These are phyloP conservation scores for Zygotorulaspora sp. DNA, from an alignment of 805 yeast genomes.

Conservation along the genomic window DNA sequence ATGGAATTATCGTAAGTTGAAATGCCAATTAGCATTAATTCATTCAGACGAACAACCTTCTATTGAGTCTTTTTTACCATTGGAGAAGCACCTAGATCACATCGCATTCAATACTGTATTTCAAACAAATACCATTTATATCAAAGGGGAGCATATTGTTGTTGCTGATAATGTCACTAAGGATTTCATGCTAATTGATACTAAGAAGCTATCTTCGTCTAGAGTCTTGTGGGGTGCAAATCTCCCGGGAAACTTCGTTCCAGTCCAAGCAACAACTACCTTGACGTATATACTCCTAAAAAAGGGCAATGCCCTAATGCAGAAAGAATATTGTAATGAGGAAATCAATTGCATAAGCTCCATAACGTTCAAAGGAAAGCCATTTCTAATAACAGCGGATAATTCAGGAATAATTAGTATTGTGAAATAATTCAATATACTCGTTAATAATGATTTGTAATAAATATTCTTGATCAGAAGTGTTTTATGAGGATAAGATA, in stretches of 20 bases:
- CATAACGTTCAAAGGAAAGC: slow-evolving; percentile 1
- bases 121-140: slow-evolving; percentile 9
- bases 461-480: neutral
- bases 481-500: no score
- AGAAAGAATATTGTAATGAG: slow-evolving; percentile 8
- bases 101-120: slow-evolving; percentile 4
- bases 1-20: slow-evolving; percentile 68
- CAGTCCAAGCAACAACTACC: slow-evolving; percentile 22
- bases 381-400: slow-evolving; percentile 17
- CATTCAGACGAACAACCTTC: slow-evolving; percentile 24
- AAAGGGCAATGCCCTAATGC: slow-evolving; percentile 1
- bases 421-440: slow-evolving; percentile 3
- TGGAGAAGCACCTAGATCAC: slow-evolving; percentile 11
- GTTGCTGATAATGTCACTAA: slow-evolving; percentile 18
- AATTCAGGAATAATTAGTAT: slow-evolving; percentile 23
- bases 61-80: slow-evolving; percentile 19
- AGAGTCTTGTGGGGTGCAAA: slow-evolving; percentile 11
- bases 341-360: slow-evolving; percentile 10
- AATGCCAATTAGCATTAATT: slow-evolving; percentile 47
- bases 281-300: slow-evolving; percentile 15
- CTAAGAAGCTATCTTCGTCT: slow-evolving; percentile 13
- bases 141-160: slow-evolving; percentile 16
- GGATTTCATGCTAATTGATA: slow-evolving; percentile 20
- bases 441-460: neutral
- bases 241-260: slow-evolving; percentile 6